A percentile compares a stretch with the other conserved stretches of the same genome.
phyloP scores from a whole-genome alignment of 176 grass and related monocot genomes.

The Thinopyrum elongatum region DNA sequence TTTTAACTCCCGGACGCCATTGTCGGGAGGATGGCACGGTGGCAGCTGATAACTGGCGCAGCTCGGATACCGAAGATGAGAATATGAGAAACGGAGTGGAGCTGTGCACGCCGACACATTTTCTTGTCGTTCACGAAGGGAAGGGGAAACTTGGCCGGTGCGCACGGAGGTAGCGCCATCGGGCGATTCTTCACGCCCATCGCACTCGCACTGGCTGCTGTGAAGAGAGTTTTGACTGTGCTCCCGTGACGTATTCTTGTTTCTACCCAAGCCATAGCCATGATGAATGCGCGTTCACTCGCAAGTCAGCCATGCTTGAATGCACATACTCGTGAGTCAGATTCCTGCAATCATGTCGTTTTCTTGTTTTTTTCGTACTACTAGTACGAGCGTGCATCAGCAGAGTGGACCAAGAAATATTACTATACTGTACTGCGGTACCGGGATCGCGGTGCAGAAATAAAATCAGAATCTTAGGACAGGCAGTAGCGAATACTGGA shows the following conservation, averaged over 20 bases:
- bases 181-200: not conserved
- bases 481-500: too few relatives aligned
- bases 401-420: not conserved
- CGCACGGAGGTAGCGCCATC: not conserved
- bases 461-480: constrained; percentile 26
- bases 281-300: not conserved
- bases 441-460: not conserved
- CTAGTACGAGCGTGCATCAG: not conserved
- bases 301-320: constrained; percentile 11
- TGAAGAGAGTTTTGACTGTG: not conserved
- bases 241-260: not conserved
- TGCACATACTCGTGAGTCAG: not conserved
- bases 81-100: not conserved
- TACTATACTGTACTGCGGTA: not conserved
- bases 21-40: not conserved
- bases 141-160: not conserved
- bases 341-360: constrained; percentile 3
- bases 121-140: constrained; percentile 4
- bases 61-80: constrained; percentile 5
- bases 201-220: not conserved
- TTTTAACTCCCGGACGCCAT: not conserved
- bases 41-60: not conserved
- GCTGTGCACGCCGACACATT: constrained; percentile 20
- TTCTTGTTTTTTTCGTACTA: not conserved
- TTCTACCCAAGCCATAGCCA: not conserved